Evolutionary conservation across 495 filamentous ascomycete genomes (phyloP).

Genomic region (Aspergillus indologenus): DNA sequence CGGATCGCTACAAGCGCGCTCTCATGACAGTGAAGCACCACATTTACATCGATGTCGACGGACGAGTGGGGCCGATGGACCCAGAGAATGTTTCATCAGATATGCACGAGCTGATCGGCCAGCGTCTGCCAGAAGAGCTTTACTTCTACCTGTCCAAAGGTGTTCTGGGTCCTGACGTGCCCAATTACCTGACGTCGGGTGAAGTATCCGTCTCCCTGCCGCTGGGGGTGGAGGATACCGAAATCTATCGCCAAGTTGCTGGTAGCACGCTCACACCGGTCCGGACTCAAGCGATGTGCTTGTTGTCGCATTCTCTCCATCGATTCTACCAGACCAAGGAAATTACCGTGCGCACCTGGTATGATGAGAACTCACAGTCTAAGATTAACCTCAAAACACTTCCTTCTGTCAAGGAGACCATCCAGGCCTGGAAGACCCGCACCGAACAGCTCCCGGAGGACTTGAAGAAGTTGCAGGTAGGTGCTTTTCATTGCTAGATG

Average conservation of each 20-base stretch:
- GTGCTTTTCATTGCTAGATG: neutral
- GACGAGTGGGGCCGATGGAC: conserved; percentile 69
- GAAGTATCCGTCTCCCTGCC: conserved; percentile 73
- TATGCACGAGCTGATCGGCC: conserved; percentile 82
- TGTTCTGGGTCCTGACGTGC: conserved; percentile 71
- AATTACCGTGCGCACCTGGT: conserved; percentile 80
- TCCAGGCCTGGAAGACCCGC: conserved; percentile 72
- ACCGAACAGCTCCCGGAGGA: conserved; percentile 46
- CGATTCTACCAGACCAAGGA: conserved; percentile 75
- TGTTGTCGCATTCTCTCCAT: conserved; percentile 74
- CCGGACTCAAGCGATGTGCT: conserved; percentile 67
- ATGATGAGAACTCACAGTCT: conserved; percentile 62
- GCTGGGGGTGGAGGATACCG: conserved; percentile 73
- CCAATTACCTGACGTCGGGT: conserved; percentile 76
- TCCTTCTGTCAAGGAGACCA: conserved; percentile 56
- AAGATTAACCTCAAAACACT: conserved; percentile 64
- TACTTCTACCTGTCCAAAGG: conserved; percentile 88
- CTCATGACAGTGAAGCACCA: conserved; percentile 85
- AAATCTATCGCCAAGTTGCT: conserved; percentile 78
- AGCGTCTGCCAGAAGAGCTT: conserved; percentile 85
- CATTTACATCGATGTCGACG: conserved; percentile 70
- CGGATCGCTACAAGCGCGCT: conserved; percentile 79
- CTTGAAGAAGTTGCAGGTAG: conserved; percentile 39
- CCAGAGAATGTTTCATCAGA: conserved; percentile 68
- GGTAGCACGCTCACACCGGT: conserved; percentile 66